Conservation (phyloP, 805 yeast genomes). For the Ogataea nitratoaversa region DNA sequence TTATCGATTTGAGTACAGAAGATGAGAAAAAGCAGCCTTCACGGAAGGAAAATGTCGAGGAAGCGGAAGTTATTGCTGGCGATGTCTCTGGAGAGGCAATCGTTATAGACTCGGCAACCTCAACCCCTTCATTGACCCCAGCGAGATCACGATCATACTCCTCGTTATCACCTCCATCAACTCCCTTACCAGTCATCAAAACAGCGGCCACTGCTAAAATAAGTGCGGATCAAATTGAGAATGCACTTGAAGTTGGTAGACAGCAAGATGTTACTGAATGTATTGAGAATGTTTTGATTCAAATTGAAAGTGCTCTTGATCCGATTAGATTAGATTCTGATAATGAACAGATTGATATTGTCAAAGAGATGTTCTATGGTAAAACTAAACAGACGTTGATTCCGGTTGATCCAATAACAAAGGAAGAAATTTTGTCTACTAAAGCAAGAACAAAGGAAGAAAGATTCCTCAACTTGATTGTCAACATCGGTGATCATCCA, state of each 20-base stretch:
- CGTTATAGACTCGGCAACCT: neutral
- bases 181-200: slow-evolving; percentile 26
- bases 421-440: slow-evolving; percentile 23
- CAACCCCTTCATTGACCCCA: neutral
- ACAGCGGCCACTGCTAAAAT: slow-evolving; percentile 34
- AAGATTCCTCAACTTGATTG: slow-evolving; percentile 74
- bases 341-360: slow-evolving; percentile 76
- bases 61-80: slow-evolving; percentile 1
- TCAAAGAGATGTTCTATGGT: slow-evolving; percentile 81
- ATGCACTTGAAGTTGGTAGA: slow-evolving; percentile 75
- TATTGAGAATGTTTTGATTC: slow-evolving; percentile 88
- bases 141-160: neutral
- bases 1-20: no score
- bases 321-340: slow-evolving; percentile 65
- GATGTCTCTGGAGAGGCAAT: neutral
- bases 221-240: slow-evolving; percentile 62
- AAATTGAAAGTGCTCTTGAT: slow-evolving; percentile 80
- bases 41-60: no score
- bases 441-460: slow-evolving; percentile 54
- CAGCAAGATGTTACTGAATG: slow-evolving; percentile 99
- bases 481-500: slow-evolving; percentile 86
- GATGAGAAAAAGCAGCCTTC: no score
- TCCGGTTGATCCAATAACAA: slow-evolving; percentile 38
- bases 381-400: slow-evolving; percentile 72
- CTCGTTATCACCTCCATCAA: neutral